Evolutionary conservation across 805 yeast species (phyloP).

Genomic region (Pachysolen tannophilus): DNA sequence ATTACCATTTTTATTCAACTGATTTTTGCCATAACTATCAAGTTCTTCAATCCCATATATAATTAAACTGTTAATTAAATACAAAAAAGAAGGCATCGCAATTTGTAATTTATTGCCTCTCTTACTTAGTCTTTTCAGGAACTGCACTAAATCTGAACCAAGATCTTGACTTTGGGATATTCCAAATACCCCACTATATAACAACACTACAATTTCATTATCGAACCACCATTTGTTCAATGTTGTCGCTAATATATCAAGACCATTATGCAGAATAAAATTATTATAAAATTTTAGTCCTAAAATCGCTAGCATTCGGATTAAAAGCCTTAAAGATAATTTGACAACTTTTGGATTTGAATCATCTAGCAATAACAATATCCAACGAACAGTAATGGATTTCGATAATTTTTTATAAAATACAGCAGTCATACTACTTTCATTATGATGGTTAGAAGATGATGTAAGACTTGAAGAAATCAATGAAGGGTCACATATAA

Average conservation of each 20-base stretch:
- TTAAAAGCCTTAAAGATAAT: conserved; percentile 35
- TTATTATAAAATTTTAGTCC: conserved; percentile 38
- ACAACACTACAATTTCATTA: conserved; percentile 31
- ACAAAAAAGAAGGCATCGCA: conserved; percentile 36
- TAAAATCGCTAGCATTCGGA: conserved; percentile 37
- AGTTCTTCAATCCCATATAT: conserved; percentile 7
- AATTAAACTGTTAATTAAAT: conserved; percentile 13
- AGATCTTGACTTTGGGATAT: conserved; percentile 20
- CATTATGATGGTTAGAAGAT: neutral
- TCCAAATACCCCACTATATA: conserved; percentile 42
- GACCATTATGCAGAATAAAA: conserved; percentile 46
- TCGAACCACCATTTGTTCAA: conserved; percentile 42
- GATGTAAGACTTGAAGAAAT: conserved; percentile 20
- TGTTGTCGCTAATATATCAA: conserved; percentile 36
- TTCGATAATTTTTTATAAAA: conserved; percentile 37
- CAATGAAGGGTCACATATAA: conserved; percentile 30
- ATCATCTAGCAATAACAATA: conserved; percentile 42
- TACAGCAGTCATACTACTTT: conserved; percentile 6
- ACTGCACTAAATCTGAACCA: conserved; percentile 9
- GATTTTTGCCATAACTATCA: no score
- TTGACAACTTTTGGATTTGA: conserved; percentile 27
- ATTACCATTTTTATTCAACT: neutral
- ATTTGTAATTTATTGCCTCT: conserved; percentile 15
- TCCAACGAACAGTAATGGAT: conserved; percentile 59
- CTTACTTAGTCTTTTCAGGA: conserved; percentile 12